Evolutionary conservation across 257 asterid species (phyloP).

Genomic region (Vinca minor): DNA sequence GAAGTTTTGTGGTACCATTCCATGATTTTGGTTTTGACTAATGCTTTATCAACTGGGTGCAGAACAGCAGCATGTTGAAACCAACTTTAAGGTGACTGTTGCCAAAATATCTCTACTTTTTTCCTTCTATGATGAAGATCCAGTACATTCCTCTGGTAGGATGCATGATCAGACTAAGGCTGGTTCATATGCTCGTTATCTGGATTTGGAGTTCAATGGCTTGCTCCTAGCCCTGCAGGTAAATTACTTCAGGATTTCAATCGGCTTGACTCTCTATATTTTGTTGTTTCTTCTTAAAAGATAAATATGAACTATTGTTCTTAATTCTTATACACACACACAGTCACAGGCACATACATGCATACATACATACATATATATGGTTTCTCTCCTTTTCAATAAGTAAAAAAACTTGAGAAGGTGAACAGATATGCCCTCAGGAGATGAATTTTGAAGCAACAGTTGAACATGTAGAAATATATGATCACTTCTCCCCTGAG

Average conservation of each 20-base stretch:
- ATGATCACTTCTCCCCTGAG: slow-evolving; percentile 46
- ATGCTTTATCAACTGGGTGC: slow-evolving; percentile 30
- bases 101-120: slow-evolving; percentile 52
- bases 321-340: too few relatives aligned
- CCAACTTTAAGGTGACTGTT: slow-evolving; percentile 66
- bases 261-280: not conserved
- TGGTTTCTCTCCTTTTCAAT: slow-evolving; percentile 11
- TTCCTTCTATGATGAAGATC: slow-evolving; percentile 68
- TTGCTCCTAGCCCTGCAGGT: slow-evolving; percentile 55
- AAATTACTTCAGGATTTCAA: slow-evolving; percentile 18
- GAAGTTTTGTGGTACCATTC: too few relatives aligned
- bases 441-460: slow-evolving; percentile 58
- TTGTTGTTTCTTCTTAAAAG: too few relatives aligned
- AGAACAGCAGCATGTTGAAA: slow-evolving; percentile 86
- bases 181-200: slow-evolving; percentile 33
- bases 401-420: slow-evolving; percentile 32
- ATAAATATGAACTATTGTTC: too few relatives aligned
- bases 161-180: slow-evolving; percentile 30
- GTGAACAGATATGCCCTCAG: slow-evolving; percentile 58
- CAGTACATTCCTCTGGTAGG: slow-evolving; percentile 27
- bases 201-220: slow-evolving; percentile 52
- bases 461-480: slow-evolving; percentile 61
- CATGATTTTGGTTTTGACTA: slow-evolving; percentile 12
- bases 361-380: too few relatives aligned
- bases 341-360: too few relatives aligned